Conservation (phyloP, 2,329 filamentous ascomycete genomes). For the Calycina marina region DNA sequence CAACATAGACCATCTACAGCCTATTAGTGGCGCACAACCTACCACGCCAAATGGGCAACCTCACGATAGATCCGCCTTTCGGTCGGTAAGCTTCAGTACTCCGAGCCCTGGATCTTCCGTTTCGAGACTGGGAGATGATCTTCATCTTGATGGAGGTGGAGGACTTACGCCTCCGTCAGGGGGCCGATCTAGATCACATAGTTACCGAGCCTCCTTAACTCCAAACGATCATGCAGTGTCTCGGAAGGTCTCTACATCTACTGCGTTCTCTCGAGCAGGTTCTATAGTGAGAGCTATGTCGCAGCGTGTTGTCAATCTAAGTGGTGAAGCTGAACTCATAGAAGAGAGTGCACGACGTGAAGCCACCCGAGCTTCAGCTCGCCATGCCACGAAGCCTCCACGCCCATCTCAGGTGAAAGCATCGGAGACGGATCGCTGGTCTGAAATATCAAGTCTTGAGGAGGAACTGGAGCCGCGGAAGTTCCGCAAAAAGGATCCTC, state of each 20-base stretch:
- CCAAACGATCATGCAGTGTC: conserved; percentile 32
- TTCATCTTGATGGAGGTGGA: conserved; percentile 44
- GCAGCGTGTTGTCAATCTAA: conserved; percentile 93
- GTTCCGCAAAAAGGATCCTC: conserved; percentile 16
- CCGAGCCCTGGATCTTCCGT: conserved; percentile 24
- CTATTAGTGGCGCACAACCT: conserved; percentile 33
- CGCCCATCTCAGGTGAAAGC: conserved; percentile 1
- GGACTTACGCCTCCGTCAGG: conserved; percentile 19
- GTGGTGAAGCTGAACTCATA: conserved; percentile 74
- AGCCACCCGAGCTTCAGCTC: conserved; percentile 6
- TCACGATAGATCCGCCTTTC: conserved; percentile 35
- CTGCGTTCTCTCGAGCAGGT: conserved; percentile 52
- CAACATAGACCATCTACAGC: conserved; percentile 37
- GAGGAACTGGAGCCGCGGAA: conserved; percentile 12
- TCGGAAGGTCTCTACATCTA: conserved; percentile 48
- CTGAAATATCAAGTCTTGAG: conserved; percentile 11
- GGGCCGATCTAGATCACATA: conserved; percentile 34
- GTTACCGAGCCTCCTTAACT: conserved; percentile 40
- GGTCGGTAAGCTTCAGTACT: conserved; percentile 36
- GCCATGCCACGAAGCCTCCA: conserved; percentile 3
- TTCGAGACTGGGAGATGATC: conserved; percentile 44
- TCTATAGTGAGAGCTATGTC: conserved; percentile 80
- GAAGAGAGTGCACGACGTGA: conserved; percentile 40
- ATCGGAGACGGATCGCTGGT: not conserved
- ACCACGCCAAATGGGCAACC: conserved; percentile 25